Base-by-base conservation (phyloP, 495 filamentous ascomycete species). In the Hypoxylon fragiforme region DNA sequence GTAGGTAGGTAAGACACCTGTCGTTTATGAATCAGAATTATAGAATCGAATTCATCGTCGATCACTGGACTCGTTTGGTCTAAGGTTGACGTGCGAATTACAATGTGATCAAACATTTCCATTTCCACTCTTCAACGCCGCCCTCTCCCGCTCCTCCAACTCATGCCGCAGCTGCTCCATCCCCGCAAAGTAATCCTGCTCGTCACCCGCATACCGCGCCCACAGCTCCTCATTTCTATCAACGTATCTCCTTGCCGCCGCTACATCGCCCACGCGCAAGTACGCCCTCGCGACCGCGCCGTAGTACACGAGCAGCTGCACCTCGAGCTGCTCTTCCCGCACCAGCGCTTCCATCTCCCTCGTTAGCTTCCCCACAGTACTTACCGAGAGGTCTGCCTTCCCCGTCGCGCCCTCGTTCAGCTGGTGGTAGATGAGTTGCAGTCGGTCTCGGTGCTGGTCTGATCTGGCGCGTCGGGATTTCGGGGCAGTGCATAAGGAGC, bases 191-290 rank as follows among this genome's bases (percentile, higher is more conserved):
- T 63, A 50, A 14, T 64, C 52, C 11, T 65, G 47, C 48, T 73
- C 71, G 2, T 69, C 64, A 18, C 71, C 72, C 7, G 68, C 71
- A n/a, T 70, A 61, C 48, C 34, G 59, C 9, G 59, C 50, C 70
- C 70, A 73, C 1, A 59, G 56, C 22, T 63, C 41, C 32, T 71
- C 70, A 3, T 67, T 49, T 35, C 50, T 19, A 2, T 60, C 41
- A 3, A 67, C 51, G 12, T 66, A 68, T 19, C 43, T 51, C 32
- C 60, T 54, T n/a, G 64, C 70, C 9, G 24, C 37, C n/a, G 21
- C 28, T 7, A 63, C 20, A 3, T 70, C 56, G 4, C 45, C 60
- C 12, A 61, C 32, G 13, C 40, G 44, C 57, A 73, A 59, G 39
- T 67, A 71, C 14, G 69, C 67, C 19, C 61, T 57, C 3, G 70